These are phyloP conservation scores for Angophora floribunda DNA, from an alignment of 345 rosid species.

Conservation along the genomic window DNA sequence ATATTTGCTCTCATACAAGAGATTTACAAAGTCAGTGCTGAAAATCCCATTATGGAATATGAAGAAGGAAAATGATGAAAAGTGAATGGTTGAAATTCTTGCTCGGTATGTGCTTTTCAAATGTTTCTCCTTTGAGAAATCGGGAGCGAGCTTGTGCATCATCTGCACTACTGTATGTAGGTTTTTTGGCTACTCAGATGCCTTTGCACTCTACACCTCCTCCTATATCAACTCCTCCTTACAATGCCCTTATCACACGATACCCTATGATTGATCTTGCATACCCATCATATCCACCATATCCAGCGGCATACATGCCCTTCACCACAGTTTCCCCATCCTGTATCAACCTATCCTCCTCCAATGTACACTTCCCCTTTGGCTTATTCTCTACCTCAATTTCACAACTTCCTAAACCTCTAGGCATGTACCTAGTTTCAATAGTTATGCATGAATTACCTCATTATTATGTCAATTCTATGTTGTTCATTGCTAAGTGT, in stretches of 20 bases:
- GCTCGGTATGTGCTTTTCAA: too few relatives aligned
- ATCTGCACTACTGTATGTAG: conserved; percentile 30
- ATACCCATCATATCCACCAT: conserved; percentile 16
- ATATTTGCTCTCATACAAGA: too few relatives aligned
- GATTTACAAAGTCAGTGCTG: too few relatives aligned
- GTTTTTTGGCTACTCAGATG: conserved; percentile 4
- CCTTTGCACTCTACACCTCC: conserved; percentile 1
- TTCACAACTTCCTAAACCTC: conserved; percentile 31
- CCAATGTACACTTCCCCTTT: conserved; percentile 6
- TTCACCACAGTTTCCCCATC: not conserved
- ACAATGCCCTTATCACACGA: conserved; percentile 1
- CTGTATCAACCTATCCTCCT: conserved; percentile 18
- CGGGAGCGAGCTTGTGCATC: conserved; percentile 9
- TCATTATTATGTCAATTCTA: not conserved
- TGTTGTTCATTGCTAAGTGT: not conserved
- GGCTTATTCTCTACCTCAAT: conserved; percentile 27
- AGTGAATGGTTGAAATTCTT: too few relatives aligned
- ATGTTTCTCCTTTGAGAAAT: conserved; percentile 15
- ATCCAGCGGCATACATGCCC: not conserved
- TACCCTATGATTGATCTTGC: conserved; percentile 4
- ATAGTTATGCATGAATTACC: not conserved
- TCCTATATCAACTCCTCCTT: conserved; percentile 17
- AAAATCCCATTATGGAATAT: too few relatives aligned
- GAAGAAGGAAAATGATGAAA: too few relatives aligned
- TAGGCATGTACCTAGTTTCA: conserved; percentile 13